A percentile compares a stretch with the other conserved stretches of the same genome.
phyloP scores from a whole-genome alignment of 352 stramenopile genomes.

The Globisporangium barbulae region DNA sequence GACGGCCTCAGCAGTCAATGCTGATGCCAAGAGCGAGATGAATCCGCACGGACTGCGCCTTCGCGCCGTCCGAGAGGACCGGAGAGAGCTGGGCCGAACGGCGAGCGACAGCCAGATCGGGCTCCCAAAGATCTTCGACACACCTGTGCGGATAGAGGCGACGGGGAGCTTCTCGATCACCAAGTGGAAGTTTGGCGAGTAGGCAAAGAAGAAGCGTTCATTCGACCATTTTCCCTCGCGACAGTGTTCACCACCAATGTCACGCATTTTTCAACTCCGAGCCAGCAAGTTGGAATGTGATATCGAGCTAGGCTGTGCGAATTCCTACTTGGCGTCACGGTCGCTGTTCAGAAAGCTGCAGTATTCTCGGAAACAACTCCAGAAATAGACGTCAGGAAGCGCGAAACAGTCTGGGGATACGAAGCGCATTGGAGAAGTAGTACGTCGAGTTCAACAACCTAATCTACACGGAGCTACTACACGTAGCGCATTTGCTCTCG shows the following conservation, averaged over 20 bases:
- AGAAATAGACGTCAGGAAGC: neutral
- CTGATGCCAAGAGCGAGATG: neutral
- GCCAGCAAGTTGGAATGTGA: neutral
- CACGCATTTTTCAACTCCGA: neutral
- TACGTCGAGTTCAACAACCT: no score
- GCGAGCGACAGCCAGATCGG: conserved; percentile 32
- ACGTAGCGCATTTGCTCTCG: no score
- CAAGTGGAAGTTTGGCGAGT: conserved; percentile 30
- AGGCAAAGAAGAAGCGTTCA: neutral
- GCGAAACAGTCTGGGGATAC: neutral
- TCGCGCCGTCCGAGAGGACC: conserved; percentile 22
- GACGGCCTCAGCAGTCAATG: neutral
- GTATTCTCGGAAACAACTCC: neutral
- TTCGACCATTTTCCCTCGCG: neutral
- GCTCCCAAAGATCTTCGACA: conserved; percentile 33
- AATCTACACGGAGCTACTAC: no score
- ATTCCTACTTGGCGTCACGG: neutral
- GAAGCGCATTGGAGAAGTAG: neutral
- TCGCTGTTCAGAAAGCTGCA: neutral
- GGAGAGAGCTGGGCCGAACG: conserved; percentile 18
- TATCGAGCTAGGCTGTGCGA: no score
- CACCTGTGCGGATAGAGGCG: conserved; percentile 30
- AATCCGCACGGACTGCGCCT: neutral
- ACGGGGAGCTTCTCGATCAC: conserved; percentile 37
- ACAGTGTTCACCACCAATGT: neutral